Base-by-base conservation (phyloP, 495 filamentous ascomycete species). In the Daldinia childiae region DNA sequence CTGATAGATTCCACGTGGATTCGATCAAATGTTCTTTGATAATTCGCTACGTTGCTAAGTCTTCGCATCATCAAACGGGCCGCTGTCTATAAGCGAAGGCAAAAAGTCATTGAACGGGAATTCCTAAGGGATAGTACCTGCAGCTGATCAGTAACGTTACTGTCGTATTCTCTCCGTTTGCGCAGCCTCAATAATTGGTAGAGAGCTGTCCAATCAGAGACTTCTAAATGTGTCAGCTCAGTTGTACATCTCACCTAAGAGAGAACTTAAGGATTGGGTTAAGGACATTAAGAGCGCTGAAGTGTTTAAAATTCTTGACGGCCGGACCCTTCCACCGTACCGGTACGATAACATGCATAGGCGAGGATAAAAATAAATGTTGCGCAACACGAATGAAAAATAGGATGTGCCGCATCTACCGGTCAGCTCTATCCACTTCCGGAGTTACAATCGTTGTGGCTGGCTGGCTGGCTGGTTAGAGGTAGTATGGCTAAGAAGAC, bases 141-240 rank as follows among this genome's bases (percentile, higher is more conserved):
- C 11, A 21, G 26, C 26, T 43, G 48, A 51, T 34, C n/a, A 52
- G 69, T 67, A 72, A 72, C 69, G 69, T 72, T 72, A 64, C 69
- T 48, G 32, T 52, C 58, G 65, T 68, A 62, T 68, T 52, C 43
- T 27, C 21, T 21, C 58, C 19, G 50, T 54, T 24, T 50, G 58
- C 52, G 41, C 50, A 41, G 62, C 39, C 66, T 59, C 66, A 59
- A 55, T 38, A 21, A 59, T 52, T 24, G 50, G 55, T 21, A 21
- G 15, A 64, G 26, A 43, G 27, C 36, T 21, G n/a, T 12, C 68
- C 62, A 71, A 65, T 70, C 48, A 48, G 24, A 3, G 17, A 38
- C 32, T n/a, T 21, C 54, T 8, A 12, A 17, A 58, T 24, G 19
- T 29, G 24, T 58, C 62, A 48, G 43, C 43, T 48, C 43, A 0